Conservation (phyloP, 176 grass and related monocot species). For the Rhipidocladum racemiflorum region DNA sequence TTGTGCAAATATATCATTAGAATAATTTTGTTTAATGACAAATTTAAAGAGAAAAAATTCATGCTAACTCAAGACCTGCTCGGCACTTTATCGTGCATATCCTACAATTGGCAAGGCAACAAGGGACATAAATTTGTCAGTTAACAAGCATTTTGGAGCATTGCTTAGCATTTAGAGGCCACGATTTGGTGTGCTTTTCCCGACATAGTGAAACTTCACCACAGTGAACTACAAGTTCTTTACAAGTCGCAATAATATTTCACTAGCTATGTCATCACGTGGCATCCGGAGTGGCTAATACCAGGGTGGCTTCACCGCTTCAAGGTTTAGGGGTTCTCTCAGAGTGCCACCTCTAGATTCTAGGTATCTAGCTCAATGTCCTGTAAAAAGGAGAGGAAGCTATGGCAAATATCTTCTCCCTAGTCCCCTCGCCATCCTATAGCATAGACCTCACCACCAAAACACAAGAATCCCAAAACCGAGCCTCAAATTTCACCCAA, state of each 20-base stretch:
- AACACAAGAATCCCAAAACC: not conserved
- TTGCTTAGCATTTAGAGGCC: not conserved
- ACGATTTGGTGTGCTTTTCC: not conserved
- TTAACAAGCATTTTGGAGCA: not conserved
- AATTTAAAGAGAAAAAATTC: not conserved
- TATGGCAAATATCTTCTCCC: not conserved
- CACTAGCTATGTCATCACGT: not conserved
- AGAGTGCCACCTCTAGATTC: not conserved
- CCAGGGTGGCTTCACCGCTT: not conserved
- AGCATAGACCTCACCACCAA: not conserved
- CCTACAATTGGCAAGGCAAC: not conserved
- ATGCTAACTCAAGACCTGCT: not conserved
- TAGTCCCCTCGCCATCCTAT: not conserved
- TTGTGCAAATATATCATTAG: not conserved
- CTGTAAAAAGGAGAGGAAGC: not conserved
- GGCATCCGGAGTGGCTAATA: not conserved
- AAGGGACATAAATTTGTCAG: too few species aligned
- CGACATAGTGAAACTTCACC: not conserved
- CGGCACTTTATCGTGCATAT: not conserved
- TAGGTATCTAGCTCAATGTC: not conserved
- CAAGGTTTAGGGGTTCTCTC: not conserved
- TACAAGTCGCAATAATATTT: not conserved
- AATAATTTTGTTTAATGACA: not conserved
- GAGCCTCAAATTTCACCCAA: not conserved
- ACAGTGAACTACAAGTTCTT: not conserved